Percentiles rank a stretch among this genome's conserved stretches.
phyloP scores from a whole-genome alignment of 2,329 filamentous ascomycete genomes.

The Raffaelea ambrosiae region DNA sequence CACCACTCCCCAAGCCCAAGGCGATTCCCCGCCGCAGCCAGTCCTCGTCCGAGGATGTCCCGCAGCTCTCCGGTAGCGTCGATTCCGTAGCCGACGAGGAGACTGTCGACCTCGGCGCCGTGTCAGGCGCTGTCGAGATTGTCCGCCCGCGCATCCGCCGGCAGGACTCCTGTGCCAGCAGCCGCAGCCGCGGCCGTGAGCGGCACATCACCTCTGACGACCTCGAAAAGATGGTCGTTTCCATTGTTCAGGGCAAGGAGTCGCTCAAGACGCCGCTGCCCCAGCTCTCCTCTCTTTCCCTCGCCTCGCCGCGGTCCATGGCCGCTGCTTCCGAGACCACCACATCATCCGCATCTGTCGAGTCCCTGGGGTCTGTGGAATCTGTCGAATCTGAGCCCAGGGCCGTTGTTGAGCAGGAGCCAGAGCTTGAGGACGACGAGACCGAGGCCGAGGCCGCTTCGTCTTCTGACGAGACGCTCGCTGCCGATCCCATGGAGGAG shows the following conservation, averaged over 20 bases:
- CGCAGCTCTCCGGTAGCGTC: slow-evolving; percentile 68
- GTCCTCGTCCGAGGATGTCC: slow-evolving; percentile 44
- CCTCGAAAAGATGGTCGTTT: slow-evolving; percentile 87
- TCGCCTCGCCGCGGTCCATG: background rate
- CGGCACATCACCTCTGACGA: slow-evolving; percentile 90
- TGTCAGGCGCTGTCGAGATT: slow-evolving; percentile 49
- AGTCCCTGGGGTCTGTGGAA: background rate
- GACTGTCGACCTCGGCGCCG: slow-evolving; percentile 46
- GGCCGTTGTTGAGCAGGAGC: background rate
- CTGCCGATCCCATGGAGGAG: background rate
- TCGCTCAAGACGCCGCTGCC: slow-evolving; percentile 49
- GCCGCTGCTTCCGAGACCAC: too few species aligned
- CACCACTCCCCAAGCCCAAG: slow-evolving; percentile 40
- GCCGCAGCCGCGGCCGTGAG: slow-evolving; percentile 64
- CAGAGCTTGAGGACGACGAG: background rate
- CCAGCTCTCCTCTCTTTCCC: slow-evolving; percentile 17
- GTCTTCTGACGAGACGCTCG: background rate
- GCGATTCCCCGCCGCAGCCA: slow-evolving; percentile 30
- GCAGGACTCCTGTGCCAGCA: slow-evolving; percentile 62
- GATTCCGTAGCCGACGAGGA: slow-evolving; percentile 67
- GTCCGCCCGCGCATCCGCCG: slow-evolving; percentile 59
- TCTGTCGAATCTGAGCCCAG: background rate
- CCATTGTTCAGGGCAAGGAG: slow-evolving; percentile 83
- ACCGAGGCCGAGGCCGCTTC: background rate
- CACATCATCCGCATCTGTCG: background rate